These are phyloP conservation scores for Hypoxylon sp. DNA, from an alignment of 2,329 filamentous ascomycete genomes.

Conservation along the genomic window DNA sequence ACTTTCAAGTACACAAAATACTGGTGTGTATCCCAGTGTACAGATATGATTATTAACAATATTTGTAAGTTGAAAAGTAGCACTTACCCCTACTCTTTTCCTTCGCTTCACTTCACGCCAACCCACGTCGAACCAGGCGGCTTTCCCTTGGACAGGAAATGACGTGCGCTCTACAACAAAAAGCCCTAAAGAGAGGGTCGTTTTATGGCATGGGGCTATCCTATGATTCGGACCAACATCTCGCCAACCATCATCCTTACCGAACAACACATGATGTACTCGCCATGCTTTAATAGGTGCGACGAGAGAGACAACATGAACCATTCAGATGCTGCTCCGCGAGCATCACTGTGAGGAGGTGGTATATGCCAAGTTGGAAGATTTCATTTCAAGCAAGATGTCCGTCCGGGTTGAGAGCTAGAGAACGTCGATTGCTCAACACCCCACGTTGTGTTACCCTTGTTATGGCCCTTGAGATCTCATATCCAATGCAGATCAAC, in stretches of 20 bases:
- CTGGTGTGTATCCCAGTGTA: neutral
- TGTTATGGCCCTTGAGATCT: slow-evolving; percentile 35
- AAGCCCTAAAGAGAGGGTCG: no score
- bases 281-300: neutral
- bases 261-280: neutral
- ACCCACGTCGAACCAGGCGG: slow-evolving; percentile 4
- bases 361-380: neutral
- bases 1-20: neutral
- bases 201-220: no score
- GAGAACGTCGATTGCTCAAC: slow-evolving; percentile 17
- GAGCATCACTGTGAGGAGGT: neutral
- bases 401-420: slow-evolving; percentile 11
- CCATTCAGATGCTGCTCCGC: neutral
- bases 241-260: slow-evolving; percentile 11
- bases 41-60: neutral
- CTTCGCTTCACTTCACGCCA: slow-evolving; percentile 1
- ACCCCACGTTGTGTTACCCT: slow-evolving; percentile 39
- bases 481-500: slow-evolving; percentile 38
- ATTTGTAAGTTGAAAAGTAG: neutral
- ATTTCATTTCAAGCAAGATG: neutral
- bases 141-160: neutral
- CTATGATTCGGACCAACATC: slow-evolving; percentile 6
- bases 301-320: neutral
- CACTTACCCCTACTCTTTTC: neutral
- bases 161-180: neutral